These are phyloP conservation scores for Acacia pycnantha DNA, from an alignment of 331 rosid genomes.

Conservation along the genomic window DNA sequence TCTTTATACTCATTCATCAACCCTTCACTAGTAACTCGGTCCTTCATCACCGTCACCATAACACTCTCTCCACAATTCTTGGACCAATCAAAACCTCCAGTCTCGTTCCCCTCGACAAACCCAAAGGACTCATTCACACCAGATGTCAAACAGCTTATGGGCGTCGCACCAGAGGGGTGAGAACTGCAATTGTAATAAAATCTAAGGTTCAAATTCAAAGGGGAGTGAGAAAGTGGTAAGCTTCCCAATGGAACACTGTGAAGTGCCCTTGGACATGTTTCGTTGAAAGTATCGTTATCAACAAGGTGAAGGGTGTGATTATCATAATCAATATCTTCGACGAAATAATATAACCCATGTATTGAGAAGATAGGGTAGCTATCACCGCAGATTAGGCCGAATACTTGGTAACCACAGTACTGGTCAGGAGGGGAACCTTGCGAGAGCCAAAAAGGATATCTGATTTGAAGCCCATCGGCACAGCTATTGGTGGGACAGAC, in stretches of 20 bases:
- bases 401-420: conserved; percentile 35
- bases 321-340: conserved; percentile 14
- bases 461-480: conserved; percentile 11
- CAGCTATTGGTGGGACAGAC: neutral
- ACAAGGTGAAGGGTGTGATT: conserved; percentile 15
- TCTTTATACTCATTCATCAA: conserved; percentile 13
- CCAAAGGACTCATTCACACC: conserved; percentile 27
- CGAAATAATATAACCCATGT: neutral
- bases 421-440: conserved; percentile 4
- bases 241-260: conserved; percentile 23
- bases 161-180: conserved; percentile 22
- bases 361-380: neutral
- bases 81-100: conserved; percentile 25
- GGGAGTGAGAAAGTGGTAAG: conserved; percentile 34
- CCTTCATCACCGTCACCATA: conserved; percentile 34
- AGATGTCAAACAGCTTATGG: conserved; percentile 23
- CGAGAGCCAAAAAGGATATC: conserved; percentile 37
- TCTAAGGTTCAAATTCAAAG: conserved; percentile 30
- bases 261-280: conserved; percentile 34
- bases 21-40: neutral
- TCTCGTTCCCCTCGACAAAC: conserved; percentile 27
- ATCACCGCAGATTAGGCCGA: conserved; percentile 9
- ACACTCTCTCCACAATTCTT: conserved; percentile 18
- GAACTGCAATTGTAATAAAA: conserved; percentile 39
- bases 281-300: conserved; percentile 28